A percentile compares a stretch with the other conserved stretches of the same genome.
These are phyloP conservation scores for Allium sativum DNA, from an alignment of 106 monocot genomes.

Conservation along the genomic window DNA sequence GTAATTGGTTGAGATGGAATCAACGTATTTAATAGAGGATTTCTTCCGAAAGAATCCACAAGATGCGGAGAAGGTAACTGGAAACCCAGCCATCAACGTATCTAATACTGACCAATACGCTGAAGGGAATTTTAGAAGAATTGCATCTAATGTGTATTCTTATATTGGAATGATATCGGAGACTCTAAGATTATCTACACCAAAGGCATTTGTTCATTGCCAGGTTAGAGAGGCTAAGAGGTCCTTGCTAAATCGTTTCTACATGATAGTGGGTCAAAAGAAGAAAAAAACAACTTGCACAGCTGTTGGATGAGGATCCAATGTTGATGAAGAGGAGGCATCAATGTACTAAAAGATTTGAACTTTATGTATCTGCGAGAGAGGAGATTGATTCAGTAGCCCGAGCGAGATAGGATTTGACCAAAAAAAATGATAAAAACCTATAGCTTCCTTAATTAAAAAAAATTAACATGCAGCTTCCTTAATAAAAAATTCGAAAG, in stretches of 20 bases:
- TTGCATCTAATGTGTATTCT: conserved; percentile 73
- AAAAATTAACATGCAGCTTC: too few relatives aligned
- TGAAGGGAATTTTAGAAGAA: conserved; percentile 78
- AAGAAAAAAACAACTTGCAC: conserved; percentile 65
- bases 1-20: conserved; percentile 65
- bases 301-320: conserved; percentile 79
- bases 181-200: conserved; percentile 42
- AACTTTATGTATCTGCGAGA: conserved; percentile 79
- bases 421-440: too few relatives aligned
- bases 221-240: conserved; percentile 78
- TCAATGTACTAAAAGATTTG: conserved; percentile 72
- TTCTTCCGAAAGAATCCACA: conserved; percentile 66
- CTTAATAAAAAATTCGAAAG: too few relatives aligned
- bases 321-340: conserved; percentile 60
- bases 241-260: conserved; percentile 66
- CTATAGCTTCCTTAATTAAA: too few relatives aligned
- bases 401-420: conserved; percentile 60
- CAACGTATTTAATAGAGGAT: conserved; percentile 57
- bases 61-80: conserved; percentile 51
- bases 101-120: conserved; percentile 29
- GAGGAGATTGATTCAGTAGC: conserved; percentile 77
- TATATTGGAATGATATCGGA: conserved; percentile 72
- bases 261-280: conserved; percentile 46
- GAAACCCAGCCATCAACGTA: conserved; percentile 3
- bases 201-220: conserved; percentile 71